These are phyloP conservation scores for Lolium multiflorum DNA, from an alignment of 176 grass and related monocot species.

Conservation along the genomic window DNA sequence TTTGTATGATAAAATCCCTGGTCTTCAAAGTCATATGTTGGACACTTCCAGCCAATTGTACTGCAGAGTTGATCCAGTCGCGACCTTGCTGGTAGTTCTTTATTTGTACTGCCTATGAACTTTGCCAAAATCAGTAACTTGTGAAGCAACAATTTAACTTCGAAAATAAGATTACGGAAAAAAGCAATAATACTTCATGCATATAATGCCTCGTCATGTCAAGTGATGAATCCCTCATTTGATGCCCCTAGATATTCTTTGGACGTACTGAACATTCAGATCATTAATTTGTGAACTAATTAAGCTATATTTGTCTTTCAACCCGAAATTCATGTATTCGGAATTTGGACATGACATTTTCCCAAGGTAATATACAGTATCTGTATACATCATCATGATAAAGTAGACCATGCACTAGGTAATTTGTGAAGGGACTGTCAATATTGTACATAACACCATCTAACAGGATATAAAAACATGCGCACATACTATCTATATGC, in stretches of 20 bases:
- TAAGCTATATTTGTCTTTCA: not conserved
- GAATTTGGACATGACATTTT: slow-evolving; percentile 12
- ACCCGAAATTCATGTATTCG: not conserved
- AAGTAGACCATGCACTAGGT: not conserved
- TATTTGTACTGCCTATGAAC: slow-evolving; percentile 17
- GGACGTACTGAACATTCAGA: slow-evolving; percentile 8
- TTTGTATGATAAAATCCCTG: slow-evolving; percentile 47
- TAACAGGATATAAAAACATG: not conserved
- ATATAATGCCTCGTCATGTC: slow-evolving; percentile 13
- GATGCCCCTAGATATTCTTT: not conserved
- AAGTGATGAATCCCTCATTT: not conserved
- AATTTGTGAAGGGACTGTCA: not conserved
- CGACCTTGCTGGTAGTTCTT: slow-evolving; percentile 12
- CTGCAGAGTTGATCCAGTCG: slow-evolving; percentile 34
- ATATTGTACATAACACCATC: not conserved
- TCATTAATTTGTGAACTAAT: not conserved
- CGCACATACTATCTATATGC: not conserved
- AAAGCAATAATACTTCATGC: slow-evolving; percentile 17
- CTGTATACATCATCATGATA: not conserved
- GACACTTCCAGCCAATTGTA: slow-evolving; percentile 34
- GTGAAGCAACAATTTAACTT: not conserved
- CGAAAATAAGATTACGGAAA: not conserved
- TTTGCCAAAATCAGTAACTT: slow-evolving; percentile 35
- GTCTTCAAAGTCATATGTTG: slow-evolving; percentile 59
- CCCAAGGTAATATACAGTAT: not conserved